Evolutionary conservation across 2,329 filamentous ascomycete species (phyloP).

Genomic region (Chrysosporium queenslandicum): DNA sequence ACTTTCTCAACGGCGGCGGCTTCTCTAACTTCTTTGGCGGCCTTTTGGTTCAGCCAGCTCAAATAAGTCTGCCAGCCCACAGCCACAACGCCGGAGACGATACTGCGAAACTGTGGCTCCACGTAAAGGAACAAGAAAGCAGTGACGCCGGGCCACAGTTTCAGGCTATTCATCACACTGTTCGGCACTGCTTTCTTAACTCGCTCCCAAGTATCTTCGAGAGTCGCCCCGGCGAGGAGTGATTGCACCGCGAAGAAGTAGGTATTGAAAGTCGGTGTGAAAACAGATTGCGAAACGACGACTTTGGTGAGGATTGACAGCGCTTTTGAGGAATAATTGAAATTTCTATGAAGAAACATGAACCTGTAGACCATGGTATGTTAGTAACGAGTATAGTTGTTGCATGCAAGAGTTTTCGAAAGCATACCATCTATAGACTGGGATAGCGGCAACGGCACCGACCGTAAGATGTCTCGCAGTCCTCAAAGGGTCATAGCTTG

Average conservation of each 20-base stretch:
- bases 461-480: conserved; percentile 65
- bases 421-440: conserved; percentile 67
- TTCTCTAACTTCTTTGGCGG: conserved; percentile 49
- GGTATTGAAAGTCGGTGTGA: conserved; percentile 72
- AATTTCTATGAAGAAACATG: conserved; percentile 66
- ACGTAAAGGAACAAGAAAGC: conserved; percentile 82
- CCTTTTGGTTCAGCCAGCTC: conserved; percentile 64
- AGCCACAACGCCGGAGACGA: conserved; percentile 69
- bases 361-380: conserved; percentile 45
- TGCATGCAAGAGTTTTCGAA: background rate
- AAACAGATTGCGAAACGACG: conserved; percentile 64
- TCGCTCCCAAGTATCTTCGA: conserved; percentile 56
- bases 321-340: conserved; percentile 69
- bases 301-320: conserved; percentile 69
- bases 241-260: conserved; percentile 78
- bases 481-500: conserved; percentile 56
- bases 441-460: conserved; percentile 62
- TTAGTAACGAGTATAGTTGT: background rate
- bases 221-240: conserved; percentile 57
- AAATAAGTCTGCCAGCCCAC: conserved; percentile 92
- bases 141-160: conserved; percentile 80
- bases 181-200: conserved; percentile 65
- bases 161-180: conserved; percentile 67
- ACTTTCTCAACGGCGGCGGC: conserved; percentile 12
- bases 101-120: conserved; percentile 63